A percentile compares a stretch with the other conserved stretches of the same genome.
These are phyloP conservation scores for Lactifluus rugatus DNA, from an alignment of 768 basidiomycete genomes.

Conservation along the genomic window DNA sequence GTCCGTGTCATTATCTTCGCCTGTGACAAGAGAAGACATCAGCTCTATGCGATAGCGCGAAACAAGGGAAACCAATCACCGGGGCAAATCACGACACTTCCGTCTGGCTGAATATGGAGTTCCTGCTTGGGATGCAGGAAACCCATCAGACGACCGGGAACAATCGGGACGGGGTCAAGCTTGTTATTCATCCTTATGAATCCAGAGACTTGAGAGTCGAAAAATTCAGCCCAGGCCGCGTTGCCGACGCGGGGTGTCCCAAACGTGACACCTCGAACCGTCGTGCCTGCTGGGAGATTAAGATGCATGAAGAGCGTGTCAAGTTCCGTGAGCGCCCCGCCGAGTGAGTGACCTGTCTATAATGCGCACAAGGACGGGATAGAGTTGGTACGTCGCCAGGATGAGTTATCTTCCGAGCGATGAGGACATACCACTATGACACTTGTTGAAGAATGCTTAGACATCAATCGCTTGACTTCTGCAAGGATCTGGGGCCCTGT, in stretches of 20 bases:
- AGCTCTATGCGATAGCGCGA: neutral
- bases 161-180: slow-evolving; percentile 12
- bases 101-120: slow-evolving; percentile 11
- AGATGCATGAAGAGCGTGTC: slow-evolving; percentile 17
- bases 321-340: slow-evolving; percentile 18
- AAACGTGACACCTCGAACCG: slow-evolving; percentile 17
- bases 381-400: neutral
- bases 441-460: neutral
- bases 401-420: neutral
- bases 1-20: slow-evolving; percentile 45
- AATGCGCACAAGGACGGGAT: neutral
- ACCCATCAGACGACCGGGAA: slow-evolving; percentile 15
- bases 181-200: slow-evolving; percentile 19
- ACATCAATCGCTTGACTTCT: slow-evolving; percentile 15
- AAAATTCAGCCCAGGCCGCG: slow-evolving; percentile 4
- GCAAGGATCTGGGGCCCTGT: slow-evolving; percentile 13
- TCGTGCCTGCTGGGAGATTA: slow-evolving; percentile 14
- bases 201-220: slow-evolving; percentile 12
- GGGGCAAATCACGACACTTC: slow-evolving; percentile 3
- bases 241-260: slow-evolving; percentile 19
- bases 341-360: slow-evolving; percentile 15
- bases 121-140: slow-evolving; percentile 12
- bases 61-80: neutral
- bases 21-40: neutral
- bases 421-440: slow-evolving; percentile 13